A percentile compares a stretch with the other conserved stretches of the same genome.
These are phyloP conservation scores for Hordeum marinum DNA, from an alignment of 176 grass and related monocot species.

Conservation along the genomic window DNA sequence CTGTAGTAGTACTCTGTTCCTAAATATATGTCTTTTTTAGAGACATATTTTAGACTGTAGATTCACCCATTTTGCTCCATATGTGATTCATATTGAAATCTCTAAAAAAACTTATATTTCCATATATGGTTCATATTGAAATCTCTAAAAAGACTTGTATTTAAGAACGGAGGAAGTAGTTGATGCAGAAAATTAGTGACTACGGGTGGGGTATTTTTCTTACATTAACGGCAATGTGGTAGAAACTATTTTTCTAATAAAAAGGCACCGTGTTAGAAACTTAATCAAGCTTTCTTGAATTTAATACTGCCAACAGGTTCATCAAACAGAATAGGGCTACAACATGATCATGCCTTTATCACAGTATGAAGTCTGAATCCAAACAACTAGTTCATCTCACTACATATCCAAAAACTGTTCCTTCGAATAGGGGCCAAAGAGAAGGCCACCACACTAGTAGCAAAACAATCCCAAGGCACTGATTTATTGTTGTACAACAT, in stretches of 20 bases:
- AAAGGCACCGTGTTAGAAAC: background rate
- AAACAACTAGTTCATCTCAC: no score
- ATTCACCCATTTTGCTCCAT: no score
- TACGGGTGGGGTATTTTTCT: background rate
- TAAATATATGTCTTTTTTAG: no score
- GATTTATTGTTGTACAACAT: conserved; percentile 33
- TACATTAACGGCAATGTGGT: background rate
- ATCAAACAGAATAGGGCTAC: background rate
- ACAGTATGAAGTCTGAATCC: no score
- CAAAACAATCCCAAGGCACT: conserved; percentile 27
- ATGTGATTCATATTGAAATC: no score
- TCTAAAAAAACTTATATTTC: no score
- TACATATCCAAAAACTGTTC: no score
- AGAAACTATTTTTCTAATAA: background rate
- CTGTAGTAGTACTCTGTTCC: no score
- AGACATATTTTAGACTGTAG: no score
- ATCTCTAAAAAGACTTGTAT: no score
- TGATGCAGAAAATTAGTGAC: background rate
- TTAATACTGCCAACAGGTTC: background rate
- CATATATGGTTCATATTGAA: no score
- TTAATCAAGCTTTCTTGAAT: background rate
- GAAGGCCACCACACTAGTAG: background rate
- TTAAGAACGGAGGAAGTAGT: no score
- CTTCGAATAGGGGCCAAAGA: background rate
- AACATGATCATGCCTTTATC: background rate